phyloP scores from a whole-genome alignment of 306 rosid genomes.

The Pterocarpus macrocarpus region DNA sequence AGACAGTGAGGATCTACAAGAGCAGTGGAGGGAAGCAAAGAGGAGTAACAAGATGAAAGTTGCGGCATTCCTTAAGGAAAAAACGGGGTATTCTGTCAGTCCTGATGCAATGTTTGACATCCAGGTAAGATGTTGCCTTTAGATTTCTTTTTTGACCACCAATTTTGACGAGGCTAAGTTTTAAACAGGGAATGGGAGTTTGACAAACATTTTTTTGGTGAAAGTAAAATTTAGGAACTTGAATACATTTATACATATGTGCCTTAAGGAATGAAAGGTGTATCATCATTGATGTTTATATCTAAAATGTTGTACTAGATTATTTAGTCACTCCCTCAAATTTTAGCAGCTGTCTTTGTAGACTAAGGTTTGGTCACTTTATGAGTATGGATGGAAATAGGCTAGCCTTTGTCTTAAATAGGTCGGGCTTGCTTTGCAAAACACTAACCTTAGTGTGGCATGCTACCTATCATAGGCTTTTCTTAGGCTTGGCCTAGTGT shows the following conservation, averaged over 20 bases:
- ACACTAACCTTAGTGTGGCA: not conserved
- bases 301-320: slow-evolving; percentile 9
- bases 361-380: not conserved
- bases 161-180: slow-evolving; percentile 28
- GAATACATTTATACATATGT: slow-evolving; percentile 5
- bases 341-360: slow-evolving; percentile 15
- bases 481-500: not conserved
- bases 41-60: slow-evolving; percentile 85
- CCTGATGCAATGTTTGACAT: slow-evolving; percentile 95
- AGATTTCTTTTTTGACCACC: slow-evolving; percentile 11
- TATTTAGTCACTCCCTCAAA: slow-evolving; percentile 14
- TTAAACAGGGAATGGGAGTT: slow-evolving; percentile 35
- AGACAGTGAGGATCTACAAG: slow-evolving; percentile 85
- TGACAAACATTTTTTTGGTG: not conserved
- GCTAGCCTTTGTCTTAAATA: not conserved
- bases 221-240: not conserved
- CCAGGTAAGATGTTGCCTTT: slow-evolving; percentile 69
- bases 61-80: slow-evolving; percentile 76
- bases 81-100: slow-evolving; percentile 89
- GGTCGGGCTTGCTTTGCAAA: not conserved
- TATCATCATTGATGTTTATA: not conserved
- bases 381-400: not conserved
- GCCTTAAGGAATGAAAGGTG: slow-evolving; percentile 22
- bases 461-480: not conserved
- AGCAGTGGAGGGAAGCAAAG: slow-evolving; percentile 87